Percentiles rank a stretch among this genome's conserved stretches.
Evolutionary conservation across 2,329 filamentous ascomycete genomes (phyloP).

Genomic region (Ceratocystis variospora): DNA sequence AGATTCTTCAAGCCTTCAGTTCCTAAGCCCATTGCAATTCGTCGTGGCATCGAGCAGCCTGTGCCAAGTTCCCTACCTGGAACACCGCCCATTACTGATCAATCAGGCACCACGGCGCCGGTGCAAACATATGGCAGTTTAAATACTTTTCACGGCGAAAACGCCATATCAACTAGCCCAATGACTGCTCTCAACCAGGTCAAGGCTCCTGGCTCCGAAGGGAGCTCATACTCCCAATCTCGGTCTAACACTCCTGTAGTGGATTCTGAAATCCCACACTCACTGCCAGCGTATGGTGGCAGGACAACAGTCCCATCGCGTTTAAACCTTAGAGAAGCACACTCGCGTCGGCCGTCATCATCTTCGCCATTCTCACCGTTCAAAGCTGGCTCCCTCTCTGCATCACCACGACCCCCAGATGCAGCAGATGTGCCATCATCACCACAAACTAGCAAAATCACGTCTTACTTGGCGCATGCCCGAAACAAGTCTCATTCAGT

Average conservation of each 20-base stretch:
- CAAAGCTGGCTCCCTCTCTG: conserved; percentile 89
- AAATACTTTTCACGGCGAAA: conserved; percentile 77
- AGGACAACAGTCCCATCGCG: conserved; percentile 11
- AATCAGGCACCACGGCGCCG: conserved; percentile 1
- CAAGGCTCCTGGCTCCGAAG: conserved; percentile 45
- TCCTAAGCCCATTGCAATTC: conserved; percentile 34
- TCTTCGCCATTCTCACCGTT: conserved; percentile 89
- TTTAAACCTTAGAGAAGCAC: conserved; percentile 12
- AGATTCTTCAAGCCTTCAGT: conserved; percentile 72
- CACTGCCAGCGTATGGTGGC: conserved; percentile 33
- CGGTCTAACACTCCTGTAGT: conserved; percentile 24
- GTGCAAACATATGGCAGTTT: conserved; percentile 72
- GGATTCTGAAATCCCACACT: conserved; percentile 36
- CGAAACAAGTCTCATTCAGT: conserved; percentile 17
- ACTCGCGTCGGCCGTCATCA: conserved; percentile 55
- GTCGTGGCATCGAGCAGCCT: conserved; percentile 16
- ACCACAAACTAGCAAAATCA: conserved; percentile 29
- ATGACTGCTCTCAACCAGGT: conserved; percentile 68
- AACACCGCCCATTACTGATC: neutral
- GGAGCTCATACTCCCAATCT: conserved; percentile 44
- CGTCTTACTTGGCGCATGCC: conserved; percentile 12
- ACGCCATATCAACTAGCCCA: conserved; percentile 65
- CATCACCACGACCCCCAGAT: conserved; percentile 52
- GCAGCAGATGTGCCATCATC: conserved; percentile 39
- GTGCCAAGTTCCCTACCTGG: conserved; percentile 4